Evolutionary conservation across 768 basidiomycete species (phyloP).

Genomic region (Tephrocybe sp.): DNA sequence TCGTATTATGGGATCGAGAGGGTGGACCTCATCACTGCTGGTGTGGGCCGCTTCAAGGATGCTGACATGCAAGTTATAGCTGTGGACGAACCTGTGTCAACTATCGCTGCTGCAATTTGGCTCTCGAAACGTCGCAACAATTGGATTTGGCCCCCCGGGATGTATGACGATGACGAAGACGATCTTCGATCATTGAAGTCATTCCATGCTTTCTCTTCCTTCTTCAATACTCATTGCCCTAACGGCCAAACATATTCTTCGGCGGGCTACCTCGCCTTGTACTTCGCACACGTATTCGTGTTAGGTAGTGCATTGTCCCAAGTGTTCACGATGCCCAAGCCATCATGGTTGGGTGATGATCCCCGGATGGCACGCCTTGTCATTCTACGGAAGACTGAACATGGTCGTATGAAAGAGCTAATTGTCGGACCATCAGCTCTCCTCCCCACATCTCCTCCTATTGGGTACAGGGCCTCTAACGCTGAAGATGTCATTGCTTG

Average conservation of each 20-base stretch:
- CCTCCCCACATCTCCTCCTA: neutral
- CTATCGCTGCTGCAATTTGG: neutral
- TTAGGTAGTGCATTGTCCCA: neutral
- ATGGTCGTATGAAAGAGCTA: neutral
- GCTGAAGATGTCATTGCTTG: constrained; percentile 1
- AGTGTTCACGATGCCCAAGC: neutral
- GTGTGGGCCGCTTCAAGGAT: neutral
- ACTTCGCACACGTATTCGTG: neutral
- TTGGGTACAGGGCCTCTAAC: constrained; percentile 1
- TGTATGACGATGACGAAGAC: too few relatives aligned
- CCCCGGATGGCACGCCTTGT: neutral
- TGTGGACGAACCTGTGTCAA: neutral
- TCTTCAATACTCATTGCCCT: neutral
- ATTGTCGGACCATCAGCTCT: constrained; percentile 3
- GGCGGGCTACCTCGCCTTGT: neutral
- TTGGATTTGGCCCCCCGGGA: too few relatives aligned
- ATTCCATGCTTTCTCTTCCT: neutral
- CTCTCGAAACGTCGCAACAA: neutral
- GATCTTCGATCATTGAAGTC: neutral
- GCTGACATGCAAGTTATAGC: constrained; percentile 3
- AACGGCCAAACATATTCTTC: neutral
- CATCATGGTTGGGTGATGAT: neutral
- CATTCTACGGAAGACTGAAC: neutral
- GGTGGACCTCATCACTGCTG: constrained; percentile 2
- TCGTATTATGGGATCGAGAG: neutral